These are phyloP conservation scores for Quercus alba DNA, from an alignment of 306 rosid species.

Conservation along the genomic window DNA sequence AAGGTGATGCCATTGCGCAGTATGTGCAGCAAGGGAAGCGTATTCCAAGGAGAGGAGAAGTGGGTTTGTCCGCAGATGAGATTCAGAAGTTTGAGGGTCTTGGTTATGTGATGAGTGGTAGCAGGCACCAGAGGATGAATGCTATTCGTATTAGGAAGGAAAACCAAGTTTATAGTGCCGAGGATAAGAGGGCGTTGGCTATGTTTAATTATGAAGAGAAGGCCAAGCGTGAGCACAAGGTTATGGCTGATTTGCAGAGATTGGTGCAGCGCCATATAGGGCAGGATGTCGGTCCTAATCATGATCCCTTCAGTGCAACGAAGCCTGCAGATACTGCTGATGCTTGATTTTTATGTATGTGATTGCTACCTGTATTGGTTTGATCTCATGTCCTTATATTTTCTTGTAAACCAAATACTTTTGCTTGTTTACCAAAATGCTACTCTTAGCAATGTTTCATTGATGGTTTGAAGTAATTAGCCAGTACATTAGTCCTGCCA, in stretches of 20 bases:
- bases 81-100: conserved; percentile 80
- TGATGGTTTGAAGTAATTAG: not conserved
- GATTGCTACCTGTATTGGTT: not conserved
- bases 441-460: not conserved
- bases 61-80: conserved; percentile 96
- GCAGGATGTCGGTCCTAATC: too few species aligned
- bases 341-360: conserved; percentile 38
- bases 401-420: not conserved
- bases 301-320: too few species aligned
- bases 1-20: conserved; percentile 96
- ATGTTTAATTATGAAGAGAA: conserved; percentile 96
- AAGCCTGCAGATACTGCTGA: conserved; percentile 17
- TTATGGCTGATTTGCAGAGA: conserved; percentile 96
- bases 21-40: conserved; percentile 99
- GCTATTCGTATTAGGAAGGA: conserved; percentile 97
- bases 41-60: conserved; percentile 96
- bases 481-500: not conserved
- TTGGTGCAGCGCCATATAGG: conserved; percentile 62
- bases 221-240: conserved; percentile 91
- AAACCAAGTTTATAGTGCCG: conserved; percentile 97
- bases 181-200: conserved; percentile 95
- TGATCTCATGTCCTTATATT: not conserved
- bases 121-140: conserved; percentile 98
- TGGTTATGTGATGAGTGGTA: conserved; percentile 98
- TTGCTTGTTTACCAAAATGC: not conserved